Evolutionary conservation across 768 basidiomycete species (phyloP), one percentile per base, ranked within the genome.

Genomic region (Piloderma croceum): DNA sequence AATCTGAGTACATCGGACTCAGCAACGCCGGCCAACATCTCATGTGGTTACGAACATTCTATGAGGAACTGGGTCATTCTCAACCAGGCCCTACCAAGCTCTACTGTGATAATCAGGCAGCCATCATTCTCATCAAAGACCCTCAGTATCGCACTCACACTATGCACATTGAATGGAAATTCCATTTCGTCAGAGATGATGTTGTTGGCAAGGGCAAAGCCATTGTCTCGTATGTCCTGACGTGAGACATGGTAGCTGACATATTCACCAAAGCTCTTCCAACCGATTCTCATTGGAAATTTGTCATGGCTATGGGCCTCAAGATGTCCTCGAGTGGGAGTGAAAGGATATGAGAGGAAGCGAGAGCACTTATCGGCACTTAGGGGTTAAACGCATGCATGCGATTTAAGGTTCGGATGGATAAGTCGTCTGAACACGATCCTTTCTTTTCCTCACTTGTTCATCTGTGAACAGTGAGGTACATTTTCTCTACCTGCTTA

Each of bases 81-180:
- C n/a, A 12, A 7, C 12, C 21, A 7, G 7, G 25, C 5, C 51
- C 51, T 23, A 38, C 32, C 27, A 21, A 22, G 3, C 23, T 52
- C 2, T 27, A 22, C 12, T 51, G 45, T 27, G 47, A 52, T 25
- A 50, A 50, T 23, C 49, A 53, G 35, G 43, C 52, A 3, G 49
- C 51, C 3, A 55, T 59, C n/a, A 45, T 41, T 0, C 32, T 62
- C 3, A 39, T 56, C 0, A 38, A 49, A 9, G 62, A 65, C 41
- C 53, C 43, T 13, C 48, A 48, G 7, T 55, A 46, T 36, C 64
- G 65, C 36, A 48, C 58, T 3, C 35, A 51, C 11, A 57, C 63
- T 6, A 68, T 66, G 44, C 65, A 67, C 48, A 67, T 67, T 36
- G 60, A 65, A 37, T 56, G 63, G n/a, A 47, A 50, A 0, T 58